Conservation (phyloP, 352 stramenopile genomes). For the Pythium coloratum region DNA sequence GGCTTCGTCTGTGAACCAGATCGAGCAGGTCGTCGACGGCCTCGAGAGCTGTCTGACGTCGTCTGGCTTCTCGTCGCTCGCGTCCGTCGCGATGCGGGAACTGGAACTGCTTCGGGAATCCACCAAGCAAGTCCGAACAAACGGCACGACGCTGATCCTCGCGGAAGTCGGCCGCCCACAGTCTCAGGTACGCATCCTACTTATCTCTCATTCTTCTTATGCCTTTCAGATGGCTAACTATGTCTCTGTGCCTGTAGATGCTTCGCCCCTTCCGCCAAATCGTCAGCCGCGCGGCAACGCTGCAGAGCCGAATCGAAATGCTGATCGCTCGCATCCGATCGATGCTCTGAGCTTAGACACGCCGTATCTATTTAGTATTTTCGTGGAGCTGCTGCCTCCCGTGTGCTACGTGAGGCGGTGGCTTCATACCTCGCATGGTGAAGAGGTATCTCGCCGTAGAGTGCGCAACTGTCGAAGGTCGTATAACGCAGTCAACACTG, state of each 20-base stretch:
- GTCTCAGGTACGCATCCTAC: slow-evolving; percentile 31
- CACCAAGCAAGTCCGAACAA: slow-evolving; percentile 71
- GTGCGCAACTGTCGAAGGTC: slow-evolving; percentile 13
- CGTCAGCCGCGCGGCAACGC: slow-evolving; percentile 44
- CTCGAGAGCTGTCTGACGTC: slow-evolving; percentile 46
- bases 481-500: slow-evolving; percentile 16
- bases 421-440: background rate
- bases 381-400: background rate
- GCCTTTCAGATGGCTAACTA: background rate
- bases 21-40: slow-evolving; percentile 59
- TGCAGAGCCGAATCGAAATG: slow-evolving; percentile 54
- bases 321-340: slow-evolving; percentile 32
- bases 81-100: slow-evolving; percentile 42
- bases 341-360: slow-evolving; percentile 10
- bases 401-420: background rate
- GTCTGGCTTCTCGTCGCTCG: slow-evolving; percentile 44
- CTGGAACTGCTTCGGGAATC: slow-evolving; percentile 55
- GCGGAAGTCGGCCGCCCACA: slow-evolving; percentile 45
- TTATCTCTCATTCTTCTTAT: background rate
- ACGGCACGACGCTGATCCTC: slow-evolving; percentile 61
- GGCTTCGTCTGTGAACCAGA: slow-evolving; percentile 51
- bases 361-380: slow-evolving; percentile 19
- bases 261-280: slow-evolving; percentile 48
- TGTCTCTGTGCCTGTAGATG: slow-evolving; percentile 24
- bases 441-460: slow-evolving; percentile 8